Evolutionary conservation across 78 protist genomes (phyloP).

Genomic region (Anaeramoeba flamelloides): DNA sequence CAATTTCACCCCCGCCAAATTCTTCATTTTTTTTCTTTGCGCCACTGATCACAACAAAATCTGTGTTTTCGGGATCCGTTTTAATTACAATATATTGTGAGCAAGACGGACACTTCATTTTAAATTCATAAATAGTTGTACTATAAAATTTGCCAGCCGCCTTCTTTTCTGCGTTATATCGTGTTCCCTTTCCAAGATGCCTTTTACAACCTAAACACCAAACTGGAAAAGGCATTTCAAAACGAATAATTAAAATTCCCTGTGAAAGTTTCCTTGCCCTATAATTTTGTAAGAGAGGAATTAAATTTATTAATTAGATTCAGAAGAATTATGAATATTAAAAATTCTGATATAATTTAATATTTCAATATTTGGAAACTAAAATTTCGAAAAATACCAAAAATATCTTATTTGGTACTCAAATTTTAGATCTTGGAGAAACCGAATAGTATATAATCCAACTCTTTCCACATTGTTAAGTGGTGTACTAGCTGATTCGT

Average conservation of each 20-base stretch:
- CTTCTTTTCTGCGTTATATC: slow-evolving; percentile 74
- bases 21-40: not conserved
- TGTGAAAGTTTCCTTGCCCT: slow-evolving; percentile 40
- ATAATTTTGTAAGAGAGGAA: no score
- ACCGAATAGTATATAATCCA: no score
- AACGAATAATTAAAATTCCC: slow-evolving; percentile 48
- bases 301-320: no score
- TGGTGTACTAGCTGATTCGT: no score
- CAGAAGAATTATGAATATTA: no score
- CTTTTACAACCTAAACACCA: slow-evolving; percentile 46
- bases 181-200: slow-evolving; percentile 59
- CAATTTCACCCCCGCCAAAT: not conserved
- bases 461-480: no score
- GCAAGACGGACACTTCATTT: slow-evolving; percentile 49
- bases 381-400: no score
- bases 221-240: slow-evolving; percentile 65
- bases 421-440: no score
- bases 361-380: no score
- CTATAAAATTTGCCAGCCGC: slow-evolving; percentile 40
- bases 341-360: no score
- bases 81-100: slow-evolving; percentile 30
- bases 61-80: slow-evolving; percentile 49
- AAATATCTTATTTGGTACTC: no score
- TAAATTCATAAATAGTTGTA: slow-evolving; percentile 42
- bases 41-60: not conserved